Evolutionary conservation across 768 basidiomycete genomes (phyloP), one percentile per base, ranked within the genome.

Genomic region (Boletus fagicola): DNA sequence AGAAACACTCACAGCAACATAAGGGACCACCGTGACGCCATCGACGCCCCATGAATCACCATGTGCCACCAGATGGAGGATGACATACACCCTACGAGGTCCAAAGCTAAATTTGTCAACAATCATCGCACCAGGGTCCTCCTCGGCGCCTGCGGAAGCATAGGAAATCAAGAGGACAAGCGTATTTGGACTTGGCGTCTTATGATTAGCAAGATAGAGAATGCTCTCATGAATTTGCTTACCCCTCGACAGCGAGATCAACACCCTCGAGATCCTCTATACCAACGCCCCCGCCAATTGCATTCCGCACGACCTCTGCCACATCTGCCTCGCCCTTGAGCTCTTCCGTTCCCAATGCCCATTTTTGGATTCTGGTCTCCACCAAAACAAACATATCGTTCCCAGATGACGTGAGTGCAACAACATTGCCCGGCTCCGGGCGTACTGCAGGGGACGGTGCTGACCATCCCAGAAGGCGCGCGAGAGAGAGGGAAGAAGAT

Each of bases 1-100:
- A n/a, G n/a, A n/a, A n/a, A n/a, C n/a, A n/a, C n/a, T n/a, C 62
- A 92, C 90, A 56, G 84, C 85, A 69, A 91, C 86, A 65, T 91
- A 92, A 8, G 90, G 90, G 12, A 92, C 84, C 35, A 75, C 77
- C 42, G 76, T 79, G 38, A 88, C 73, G 18, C 74, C 75, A 48
- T 65, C 60, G 11, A 62, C 61, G 12, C 66, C 62, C 65, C 70
- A 71, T 8, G 58, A 61, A 42, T 70, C 62, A n/a, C 60, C 56
- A 39, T 70, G 66, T 20, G 58, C 44, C 20, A 70, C 64, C 16
- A 90, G 65, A 52, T 78, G 78, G 16, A 81, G 74, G 42, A 90
- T 71, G 12, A 85, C 83, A 70, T 91, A 91, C 36, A 85, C 79
- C 45, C 89, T 79, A 45, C 84, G 79, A 51, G 86, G 80, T 24